These are phyloP conservation scores for Leishmania martiniquensis DNA, from an alignment of 208 protist species.

Conservation along the genomic window DNA sequence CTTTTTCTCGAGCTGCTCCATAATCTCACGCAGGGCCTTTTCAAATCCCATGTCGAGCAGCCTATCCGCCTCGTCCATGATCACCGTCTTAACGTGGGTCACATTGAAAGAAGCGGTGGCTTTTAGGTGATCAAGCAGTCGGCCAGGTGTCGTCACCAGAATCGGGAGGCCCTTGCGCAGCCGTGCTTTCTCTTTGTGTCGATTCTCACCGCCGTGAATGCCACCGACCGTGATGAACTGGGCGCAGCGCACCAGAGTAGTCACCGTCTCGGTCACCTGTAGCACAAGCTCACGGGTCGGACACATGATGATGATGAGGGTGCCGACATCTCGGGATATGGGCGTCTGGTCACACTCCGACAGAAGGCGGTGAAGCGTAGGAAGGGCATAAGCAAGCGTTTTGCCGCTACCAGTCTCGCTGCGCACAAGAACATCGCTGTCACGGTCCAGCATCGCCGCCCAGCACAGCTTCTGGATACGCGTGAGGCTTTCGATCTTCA, in stretches of 20 bases:
- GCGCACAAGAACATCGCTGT: slow-evolving; percentile 86
- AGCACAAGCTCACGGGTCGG: slow-evolving; percentile 89
- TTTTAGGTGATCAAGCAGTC: slow-evolving; percentile 90
- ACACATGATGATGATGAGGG: slow-evolving; percentile 83
- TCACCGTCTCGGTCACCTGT: slow-evolving; percentile 79
- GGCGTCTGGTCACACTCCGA: slow-evolving; percentile 74
- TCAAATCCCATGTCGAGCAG: slow-evolving; percentile 99
- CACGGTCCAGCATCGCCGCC: slow-evolving; percentile 68
- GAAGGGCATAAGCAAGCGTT: slow-evolving; percentile 93
- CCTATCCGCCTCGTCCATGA: slow-evolving; percentile 98
- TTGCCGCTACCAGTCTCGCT: slow-evolving; percentile 95
- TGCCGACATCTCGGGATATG: slow-evolving; percentile 76
- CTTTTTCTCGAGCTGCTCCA: slow-evolving; percentile 83
- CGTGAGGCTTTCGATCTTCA: slow-evolving; percentile 79
- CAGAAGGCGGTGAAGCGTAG: slow-evolving; percentile 93
- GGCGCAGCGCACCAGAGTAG: slow-evolving; percentile 72
- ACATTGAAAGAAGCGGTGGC: slow-evolving; percentile 73
- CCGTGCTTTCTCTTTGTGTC: slow-evolving; percentile 88
- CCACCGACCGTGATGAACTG: slow-evolving; percentile 87
- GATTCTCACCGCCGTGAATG: slow-evolving; percentile 80
- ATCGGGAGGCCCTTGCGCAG: slow-evolving; percentile 85
- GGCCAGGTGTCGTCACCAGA: slow-evolving; percentile 85
- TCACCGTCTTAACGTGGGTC: slow-evolving; percentile 81
- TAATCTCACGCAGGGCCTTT: slow-evolving; percentile 97
- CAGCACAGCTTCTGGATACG: slow-evolving; percentile 96